Base-by-base conservation (phyloP, 2,329 filamentous ascomycete species). In the Botrytis sinoallii region DNA sequence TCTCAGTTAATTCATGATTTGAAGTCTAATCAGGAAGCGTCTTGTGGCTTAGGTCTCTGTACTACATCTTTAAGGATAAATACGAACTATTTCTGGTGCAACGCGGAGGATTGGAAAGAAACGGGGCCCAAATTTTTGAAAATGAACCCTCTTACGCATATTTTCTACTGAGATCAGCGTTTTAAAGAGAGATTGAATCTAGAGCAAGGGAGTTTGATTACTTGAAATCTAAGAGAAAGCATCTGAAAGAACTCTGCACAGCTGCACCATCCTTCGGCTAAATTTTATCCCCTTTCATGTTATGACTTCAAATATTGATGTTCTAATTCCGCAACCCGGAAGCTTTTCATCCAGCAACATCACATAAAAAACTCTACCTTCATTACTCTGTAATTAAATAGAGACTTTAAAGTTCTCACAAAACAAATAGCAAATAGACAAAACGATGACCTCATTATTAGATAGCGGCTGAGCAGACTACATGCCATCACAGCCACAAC, bases 61-160 rank as follows among this genome's bases (percentile, higher is more conserved):
- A 52, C 5, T 2, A 0, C 1, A 29, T 8, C n/a, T 57, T 6
- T 18, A 6, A 57, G 14, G 52, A 57, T 7, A 57, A 4, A 9
- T 3, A 29, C 6, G 14, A 57, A 57, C 6, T 29, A 52, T 29
- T 7, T 29, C 6, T 29, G 3, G 16, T 1, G 25, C 14, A 29
- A 29, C 2, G 1, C n/a, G 12, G 29, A 7, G 25, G 12, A 3
- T 5, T 29, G 12, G 25, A 29, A 55, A 18, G 52, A 25, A n/a
- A 29, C 0, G 14, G 5, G 14, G 3, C 6, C 8, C 3, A 4
- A 9, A 5, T 0, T 40, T n/a, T 0, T n/a, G 6, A 40, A 25
- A n/a, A 40, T n/a, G 0, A 4, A 8, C 12, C 8, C 14, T 10
- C 8, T 40, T 14, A 14, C 6, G 8, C 1, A 63, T 0, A 40